Evolutionary conservation across 2,329 filamentous ascomycete species (phyloP), one percentile per base, ranked within the genome.

Genomic region (Bipolaris sorokiniana): DNA sequence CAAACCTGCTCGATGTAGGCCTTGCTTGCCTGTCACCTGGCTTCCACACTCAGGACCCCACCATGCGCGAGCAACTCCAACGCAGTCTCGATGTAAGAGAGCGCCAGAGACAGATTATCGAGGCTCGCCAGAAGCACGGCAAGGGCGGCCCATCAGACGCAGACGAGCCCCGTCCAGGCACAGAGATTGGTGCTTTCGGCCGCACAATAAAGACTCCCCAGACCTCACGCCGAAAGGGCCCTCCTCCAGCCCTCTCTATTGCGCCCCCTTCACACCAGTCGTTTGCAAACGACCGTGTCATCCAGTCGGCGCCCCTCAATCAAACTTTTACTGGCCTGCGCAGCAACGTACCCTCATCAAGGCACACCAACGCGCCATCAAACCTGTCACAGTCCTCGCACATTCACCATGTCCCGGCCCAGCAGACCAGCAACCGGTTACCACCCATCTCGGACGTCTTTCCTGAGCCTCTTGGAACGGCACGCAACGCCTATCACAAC

Each of bases 361-460:
- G 91, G 49, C 91, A 95, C 74, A 82, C 87, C 67, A 93, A 94
- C 72, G 91, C 93, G 61, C 89, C 91, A 7, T 92, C 91, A 9
- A 92, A 90, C 61, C 83, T 96, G 50, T 89, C 90, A 18, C 91
- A 88, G 71, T 92, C 89, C 1, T 94, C 91, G 20, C 92, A 97
- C 75, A 95, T 97, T 71, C 92, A 96, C 77, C 92, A 96, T 72
- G 84, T 93, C 3, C 92, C 91, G 10, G 92, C 92, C 20, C 89
- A 86, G 55, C 94, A 97, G 78, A 97, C 92, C 2, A 89, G 86
- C 76, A 98, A 98, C 77, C 89, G 94, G 33, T 84, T 99, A 46
- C 95, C 95, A 2, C 94, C 95, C 2, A 95, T 99, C 56, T 89
- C 91, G 36, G 95, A 98, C 72, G 95, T 99, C 13, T 97, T 99